Conservation (phyloP, 208 protist species). For the Leishmania gerbilli region DNA sequence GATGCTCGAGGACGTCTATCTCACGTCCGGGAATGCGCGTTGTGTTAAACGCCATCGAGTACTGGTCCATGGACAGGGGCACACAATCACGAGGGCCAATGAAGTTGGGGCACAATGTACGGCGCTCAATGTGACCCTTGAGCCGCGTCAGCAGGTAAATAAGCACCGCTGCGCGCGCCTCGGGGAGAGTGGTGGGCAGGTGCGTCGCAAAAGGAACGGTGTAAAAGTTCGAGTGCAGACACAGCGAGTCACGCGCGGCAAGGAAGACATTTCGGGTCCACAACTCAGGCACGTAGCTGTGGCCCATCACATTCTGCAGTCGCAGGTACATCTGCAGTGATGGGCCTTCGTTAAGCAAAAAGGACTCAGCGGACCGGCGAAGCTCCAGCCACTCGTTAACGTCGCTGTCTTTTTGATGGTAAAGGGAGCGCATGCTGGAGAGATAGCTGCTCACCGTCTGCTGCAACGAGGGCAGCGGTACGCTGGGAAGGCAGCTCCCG, state of each 20-base stretch:
- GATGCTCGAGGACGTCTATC: constrained; percentile 63
- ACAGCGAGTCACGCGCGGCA: constrained; percentile 61
- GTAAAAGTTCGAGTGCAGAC: constrained; percentile 93
- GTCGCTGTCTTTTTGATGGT: constrained; percentile 36
- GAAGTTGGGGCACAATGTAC: constrained; percentile 64
- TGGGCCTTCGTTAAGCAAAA: constrained; percentile 75
- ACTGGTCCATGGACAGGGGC: constrained; percentile 89
- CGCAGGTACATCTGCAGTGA: constrained; percentile 72
- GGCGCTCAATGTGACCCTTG: constrained; percentile 62
- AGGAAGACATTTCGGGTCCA: constrained; percentile 92
- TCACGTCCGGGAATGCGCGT: constrained; percentile 86
- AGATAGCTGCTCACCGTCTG: constrained; percentile 74
- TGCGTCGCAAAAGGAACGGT: constrained; percentile 61
- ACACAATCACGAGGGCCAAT: constrained; percentile 45
- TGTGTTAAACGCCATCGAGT: constrained; percentile 79
- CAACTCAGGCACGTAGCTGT: constrained; percentile 89
- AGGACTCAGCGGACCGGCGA: constrained; percentile 49
- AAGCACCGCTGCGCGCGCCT: constrained; percentile 67
- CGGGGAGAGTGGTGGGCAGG: constrained; percentile 48
- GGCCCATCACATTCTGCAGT: constrained; percentile 63
- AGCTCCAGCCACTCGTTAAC: constrained; percentile 49
- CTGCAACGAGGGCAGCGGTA: constrained; percentile 74
- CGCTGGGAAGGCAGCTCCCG: constrained; percentile 69
- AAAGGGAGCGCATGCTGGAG: constrained; percentile 53
- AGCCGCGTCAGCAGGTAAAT: constrained; percentile 66